phyloP scores from a whole-genome alignment of 192 early-diverging fungal genomes.

The Coemansia sp. region DNA sequence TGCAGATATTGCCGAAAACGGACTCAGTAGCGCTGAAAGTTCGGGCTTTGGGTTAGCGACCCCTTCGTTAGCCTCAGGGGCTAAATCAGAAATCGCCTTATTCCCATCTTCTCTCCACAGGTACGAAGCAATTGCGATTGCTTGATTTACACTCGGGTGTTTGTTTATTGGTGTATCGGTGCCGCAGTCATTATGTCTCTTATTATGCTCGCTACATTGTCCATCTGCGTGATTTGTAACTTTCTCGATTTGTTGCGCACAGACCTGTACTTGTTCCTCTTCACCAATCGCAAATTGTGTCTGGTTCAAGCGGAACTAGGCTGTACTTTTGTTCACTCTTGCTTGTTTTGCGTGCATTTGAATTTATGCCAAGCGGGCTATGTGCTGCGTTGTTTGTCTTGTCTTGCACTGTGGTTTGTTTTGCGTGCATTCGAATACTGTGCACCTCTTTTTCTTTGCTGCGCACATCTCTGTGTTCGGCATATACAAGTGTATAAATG shows the following conservation, averaged over 20 bases:
- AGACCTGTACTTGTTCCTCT: no score
- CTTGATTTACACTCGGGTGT: conserved; percentile 6
- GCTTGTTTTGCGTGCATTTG: not conserved
- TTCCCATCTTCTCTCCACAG: conserved; percentile 50
- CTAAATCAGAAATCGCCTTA: conserved; percentile 25
- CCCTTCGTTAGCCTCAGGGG: conserved; percentile 13
- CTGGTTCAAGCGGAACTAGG: not conserved
- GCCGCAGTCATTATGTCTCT: not conserved
- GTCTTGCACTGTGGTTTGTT: not conserved
- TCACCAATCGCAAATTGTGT: no score
- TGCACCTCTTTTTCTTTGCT: not conserved
- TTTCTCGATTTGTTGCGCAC: no score
- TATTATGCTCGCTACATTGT: no score
- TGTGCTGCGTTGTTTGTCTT: not conserved
- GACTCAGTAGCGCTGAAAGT: conserved; percentile 34
- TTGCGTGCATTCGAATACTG: not conserved
- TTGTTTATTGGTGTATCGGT: not conserved
- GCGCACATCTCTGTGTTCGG: not conserved
- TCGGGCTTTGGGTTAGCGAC: conserved; percentile 27
- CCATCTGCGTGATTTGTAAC: no score
- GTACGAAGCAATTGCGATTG: conserved; percentile 27
- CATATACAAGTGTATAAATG: not conserved
- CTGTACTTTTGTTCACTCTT: not conserved
- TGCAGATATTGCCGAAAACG: conserved; percentile 21
- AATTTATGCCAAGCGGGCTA: not conserved